Evolutionary conservation across 73 alveolate genomes (phyloP).

Genomic region (Tetrahymena thermophila): DNA sequence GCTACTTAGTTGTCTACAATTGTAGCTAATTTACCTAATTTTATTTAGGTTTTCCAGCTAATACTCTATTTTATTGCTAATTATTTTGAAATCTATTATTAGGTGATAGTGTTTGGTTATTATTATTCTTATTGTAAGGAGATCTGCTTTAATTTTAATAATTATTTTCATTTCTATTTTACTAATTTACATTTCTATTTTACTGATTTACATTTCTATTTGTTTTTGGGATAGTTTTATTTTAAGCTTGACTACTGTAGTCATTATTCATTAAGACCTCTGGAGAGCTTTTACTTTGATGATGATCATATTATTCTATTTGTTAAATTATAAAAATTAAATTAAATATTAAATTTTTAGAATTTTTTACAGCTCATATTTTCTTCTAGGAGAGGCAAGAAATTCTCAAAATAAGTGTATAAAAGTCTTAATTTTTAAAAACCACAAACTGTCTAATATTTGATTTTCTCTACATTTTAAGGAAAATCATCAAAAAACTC

Average conservation of each 20-base stretch:
- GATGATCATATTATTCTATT: background rate
- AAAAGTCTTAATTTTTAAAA: background rate
- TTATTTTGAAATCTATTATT: background rate
- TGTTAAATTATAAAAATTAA: background rate
- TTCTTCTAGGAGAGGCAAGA: background rate
- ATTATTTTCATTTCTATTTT: background rate
- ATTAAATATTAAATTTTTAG: background rate
- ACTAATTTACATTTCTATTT: background rate
- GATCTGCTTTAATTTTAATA: background rate
- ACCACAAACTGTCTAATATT: background rate
- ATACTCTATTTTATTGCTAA: background rate
- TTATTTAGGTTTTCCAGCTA: background rate
- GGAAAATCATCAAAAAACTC: background rate
- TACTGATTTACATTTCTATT: background rate
- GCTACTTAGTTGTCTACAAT: background rate
- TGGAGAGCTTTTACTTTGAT: background rate
- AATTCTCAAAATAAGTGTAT: background rate
- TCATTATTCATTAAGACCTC: background rate
- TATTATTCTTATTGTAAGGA: background rate
- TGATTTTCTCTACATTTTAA: background rate
- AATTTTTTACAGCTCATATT: background rate
- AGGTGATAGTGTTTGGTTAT: background rate
- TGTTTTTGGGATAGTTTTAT: background rate
- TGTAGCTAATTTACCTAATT: background rate
- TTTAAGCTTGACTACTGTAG: background rate